Evolutionary conservation across 1,284 basidiomycete genomes (phyloP).

Genomic region (Leccinum subrobustum): DNA sequence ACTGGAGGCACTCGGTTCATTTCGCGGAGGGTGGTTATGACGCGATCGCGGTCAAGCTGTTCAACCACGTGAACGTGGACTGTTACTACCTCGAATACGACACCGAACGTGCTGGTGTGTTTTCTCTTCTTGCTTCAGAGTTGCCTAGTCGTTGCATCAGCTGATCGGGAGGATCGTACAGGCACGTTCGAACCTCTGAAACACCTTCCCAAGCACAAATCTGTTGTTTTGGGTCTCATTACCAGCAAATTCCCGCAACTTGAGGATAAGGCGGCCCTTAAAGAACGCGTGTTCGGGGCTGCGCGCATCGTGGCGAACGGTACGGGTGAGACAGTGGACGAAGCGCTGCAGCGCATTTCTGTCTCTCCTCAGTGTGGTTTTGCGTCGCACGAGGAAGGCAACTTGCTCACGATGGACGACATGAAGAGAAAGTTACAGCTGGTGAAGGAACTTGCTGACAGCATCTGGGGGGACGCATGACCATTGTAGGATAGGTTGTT

Average conservation of each 20-base stretch:
- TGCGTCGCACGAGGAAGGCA: background rate
- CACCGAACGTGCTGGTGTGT: conserved; percentile 64
- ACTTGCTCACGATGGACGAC: conserved; percentile 11
- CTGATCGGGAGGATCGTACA: background rate
- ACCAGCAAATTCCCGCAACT: conserved; percentile 69
- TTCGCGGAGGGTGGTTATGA: conserved; percentile 77
- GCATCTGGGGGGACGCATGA: conserved; percentile 28
- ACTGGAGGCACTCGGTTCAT: conserved; percentile 65
- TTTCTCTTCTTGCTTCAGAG: too few relatives aligned
- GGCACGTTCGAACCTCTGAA: conserved; percentile 57
- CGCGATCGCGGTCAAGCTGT: conserved; percentile 72
- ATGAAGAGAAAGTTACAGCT: conserved; percentile 24
- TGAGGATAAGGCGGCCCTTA: conserved; percentile 31
- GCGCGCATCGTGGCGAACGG: conserved; percentile 57
- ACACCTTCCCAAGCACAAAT: background rate
- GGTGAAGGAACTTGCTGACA: conserved; percentile 5
- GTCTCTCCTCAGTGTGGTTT: conserved; percentile 65
- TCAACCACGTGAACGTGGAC: conserved; percentile 73
- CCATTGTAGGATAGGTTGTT: background rate
- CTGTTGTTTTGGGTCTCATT: conserved; percentile 54
- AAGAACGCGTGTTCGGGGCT: conserved; percentile 61
- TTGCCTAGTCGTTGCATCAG: conserved; percentile 48
- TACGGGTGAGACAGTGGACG: conserved; percentile 29
- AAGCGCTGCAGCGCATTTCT: conserved; percentile 59
- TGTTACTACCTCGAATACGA: conserved; percentile 82